Evolutionary conservation across 345 rosid species (phyloP).

Genomic region (Eucalyptus decipiens): DNA sequence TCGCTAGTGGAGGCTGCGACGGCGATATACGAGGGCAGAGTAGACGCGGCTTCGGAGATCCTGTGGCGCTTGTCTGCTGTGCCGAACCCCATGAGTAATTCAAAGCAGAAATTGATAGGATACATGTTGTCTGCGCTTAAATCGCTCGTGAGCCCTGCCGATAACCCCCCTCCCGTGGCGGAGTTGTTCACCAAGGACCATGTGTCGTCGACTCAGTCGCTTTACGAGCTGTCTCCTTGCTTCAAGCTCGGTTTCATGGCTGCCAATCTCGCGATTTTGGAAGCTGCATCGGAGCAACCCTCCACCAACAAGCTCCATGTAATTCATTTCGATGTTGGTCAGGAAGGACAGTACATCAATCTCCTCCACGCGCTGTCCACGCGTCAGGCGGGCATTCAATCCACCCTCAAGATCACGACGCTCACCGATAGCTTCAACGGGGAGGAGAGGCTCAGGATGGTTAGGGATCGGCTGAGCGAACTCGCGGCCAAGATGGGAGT

Average conservation of each 20-base stretch:
- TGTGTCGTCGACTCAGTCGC: constrained; percentile 29
- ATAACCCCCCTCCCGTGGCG: constrained; percentile 31
- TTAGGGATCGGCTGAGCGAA: constrained; percentile 29
- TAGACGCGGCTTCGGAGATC: constrained; percentile 44
- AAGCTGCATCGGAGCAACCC: constrained; percentile 32
- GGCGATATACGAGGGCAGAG: constrained; percentile 54
- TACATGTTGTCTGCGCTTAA: constrained; percentile 26
- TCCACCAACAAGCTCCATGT: constrained; percentile 34
- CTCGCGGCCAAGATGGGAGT: constrained; percentile 7
- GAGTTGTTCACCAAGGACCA: constrained; percentile 59
- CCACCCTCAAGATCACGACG: constrained; percentile 54
- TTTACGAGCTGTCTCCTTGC: constrained; percentile 66
- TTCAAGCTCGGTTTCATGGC: constrained; percentile 73
- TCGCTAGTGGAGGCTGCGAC: constrained; percentile 52
- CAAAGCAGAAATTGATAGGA: constrained; percentile 29
- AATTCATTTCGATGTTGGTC: constrained; percentile 71
- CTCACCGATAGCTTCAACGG: constrained; percentile 9
- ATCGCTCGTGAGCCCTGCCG: constrained; percentile 29
- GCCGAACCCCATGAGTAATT: constrained; percentile 26
- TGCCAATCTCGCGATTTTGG: constrained; percentile 73
- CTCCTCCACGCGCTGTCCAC: constrained; percentile 41
- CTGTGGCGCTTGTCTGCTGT: constrained; percentile 33
- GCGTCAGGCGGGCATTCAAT: constrained; percentile 19
- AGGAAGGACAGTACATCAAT: constrained; percentile 56
- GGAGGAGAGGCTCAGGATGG: constrained; percentile 5